phyloP scores from a whole-genome alignment of 2,329 filamentous ascomycete species.

The Cadophora gregata region DNA sequence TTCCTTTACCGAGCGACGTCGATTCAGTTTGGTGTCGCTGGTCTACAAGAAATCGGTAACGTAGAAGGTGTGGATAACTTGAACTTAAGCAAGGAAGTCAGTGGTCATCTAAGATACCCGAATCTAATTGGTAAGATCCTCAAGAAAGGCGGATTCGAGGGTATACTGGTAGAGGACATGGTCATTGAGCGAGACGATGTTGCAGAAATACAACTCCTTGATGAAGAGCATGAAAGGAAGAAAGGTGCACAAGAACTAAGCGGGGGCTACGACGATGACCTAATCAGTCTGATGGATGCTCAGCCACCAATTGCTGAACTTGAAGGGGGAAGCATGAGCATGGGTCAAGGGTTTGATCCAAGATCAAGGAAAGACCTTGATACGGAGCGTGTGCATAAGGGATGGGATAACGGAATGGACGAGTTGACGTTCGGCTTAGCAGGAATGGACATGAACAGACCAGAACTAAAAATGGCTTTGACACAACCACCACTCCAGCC shows the following conservation, averaged over 20 bases:
- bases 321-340: neutral
- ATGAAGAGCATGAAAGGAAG: slow-evolving; percentile 13
- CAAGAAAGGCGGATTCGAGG: slow-evolving; percentile 68
- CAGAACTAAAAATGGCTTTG: slow-evolving; percentile 4
- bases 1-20: slow-evolving; percentile 87
- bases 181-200: slow-evolving; percentile 43
- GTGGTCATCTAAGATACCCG: slow-evolving; percentile 73
- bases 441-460: slow-evolving; percentile 17
- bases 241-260: neutral
- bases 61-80: slow-evolving; percentile 64
- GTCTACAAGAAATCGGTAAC: slow-evolving; percentile 75
- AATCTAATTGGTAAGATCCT: slow-evolving; percentile 70
- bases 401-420: slow-evolving; percentile 10
- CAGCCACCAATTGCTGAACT: slow-evolving; percentile 6
- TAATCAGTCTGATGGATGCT: slow-evolving; percentile 7
- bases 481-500: neutral
- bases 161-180: slow-evolving; percentile 55
- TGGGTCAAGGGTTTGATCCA: slow-evolving; percentile 6
- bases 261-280: neutral
- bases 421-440: slow-evolving; percentile 17
- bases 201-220: slow-evolving; percentile 26
- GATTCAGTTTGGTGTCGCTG: slow-evolving; percentile 83
- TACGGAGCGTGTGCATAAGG: neutral
- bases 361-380: slow-evolving; percentile 10
- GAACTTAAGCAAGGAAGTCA: slow-evolving; percentile 65